phyloP scores from a whole-genome alignment of 805 yeast species.

The Blastobotrys attinorum region DNA sequence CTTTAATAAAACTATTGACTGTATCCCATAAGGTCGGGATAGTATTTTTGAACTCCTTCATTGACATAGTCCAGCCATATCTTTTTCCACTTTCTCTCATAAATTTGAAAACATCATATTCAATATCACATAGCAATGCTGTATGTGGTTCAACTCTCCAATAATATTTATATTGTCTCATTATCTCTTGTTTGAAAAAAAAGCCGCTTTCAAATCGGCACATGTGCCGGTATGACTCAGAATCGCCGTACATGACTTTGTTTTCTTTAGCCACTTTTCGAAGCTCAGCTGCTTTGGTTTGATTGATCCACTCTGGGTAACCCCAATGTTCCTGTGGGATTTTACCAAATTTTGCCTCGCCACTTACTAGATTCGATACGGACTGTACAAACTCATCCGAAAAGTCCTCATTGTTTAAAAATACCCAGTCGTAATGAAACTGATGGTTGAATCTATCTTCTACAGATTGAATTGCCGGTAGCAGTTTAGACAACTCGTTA shows the following conservation, averaged over 20 bases:
- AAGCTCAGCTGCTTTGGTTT: slow-evolving; percentile 38
- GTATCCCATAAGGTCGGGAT: slow-evolving; percentile 58
- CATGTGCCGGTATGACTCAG: slow-evolving; percentile 66
- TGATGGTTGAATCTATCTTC: slow-evolving; percentile 59
- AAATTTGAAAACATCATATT: slow-evolving; percentile 52
- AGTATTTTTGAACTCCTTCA: slow-evolving; percentile 55
- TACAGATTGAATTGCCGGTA: slow-evolving; percentile 51
- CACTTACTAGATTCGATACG: slow-evolving; percentile 47
- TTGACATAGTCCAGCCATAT: slow-evolving; percentile 61
- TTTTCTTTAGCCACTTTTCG: slow-evolving; percentile 38
- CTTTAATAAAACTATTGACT: slow-evolving; percentile 38
- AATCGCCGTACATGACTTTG: slow-evolving; percentile 48
- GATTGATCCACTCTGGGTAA: slow-evolving; percentile 59
- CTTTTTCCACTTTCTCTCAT: slow-evolving; percentile 47
- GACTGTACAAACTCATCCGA: slow-evolving; percentile 43
- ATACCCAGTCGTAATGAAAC: slow-evolving; percentile 71
- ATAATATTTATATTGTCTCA: slow-evolving; percentile 53
- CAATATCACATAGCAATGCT: slow-evolving; percentile 50
- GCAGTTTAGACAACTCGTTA: slow-evolving; percentile 47
- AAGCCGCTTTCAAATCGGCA: slow-evolving; percentile 75
- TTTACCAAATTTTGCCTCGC: slow-evolving; percentile 53
- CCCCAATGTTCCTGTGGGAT: slow-evolving; percentile 61
- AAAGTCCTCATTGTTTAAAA: slow-evolving; percentile 64
- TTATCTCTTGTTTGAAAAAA: slow-evolving; percentile 52
- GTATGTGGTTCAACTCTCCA: slow-evolving; percentile 77